Evolutionary conservation across 768 basidiomycete species (phyloP), one percentile per base, ranked within the genome.

Genomic region (Cyathus striatus): DNA sequence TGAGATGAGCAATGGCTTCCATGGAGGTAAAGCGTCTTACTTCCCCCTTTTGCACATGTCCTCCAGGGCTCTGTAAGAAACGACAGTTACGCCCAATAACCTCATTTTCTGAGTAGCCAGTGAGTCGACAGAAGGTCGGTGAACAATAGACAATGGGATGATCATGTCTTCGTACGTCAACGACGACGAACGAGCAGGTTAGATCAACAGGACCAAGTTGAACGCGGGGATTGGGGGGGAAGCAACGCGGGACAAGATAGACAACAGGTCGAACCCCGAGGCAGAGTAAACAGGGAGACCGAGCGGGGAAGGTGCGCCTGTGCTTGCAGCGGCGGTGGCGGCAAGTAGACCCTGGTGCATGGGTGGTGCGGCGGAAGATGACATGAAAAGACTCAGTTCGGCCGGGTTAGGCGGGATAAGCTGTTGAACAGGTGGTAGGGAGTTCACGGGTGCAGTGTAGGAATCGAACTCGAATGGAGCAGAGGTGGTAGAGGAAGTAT

Each of bases 61-160:
- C 65, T 7, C 78, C 81, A 4, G 96, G 95, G 0, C 83, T 77
- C 69, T 93, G 92, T 22, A 94, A 68, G 63, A 91, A 93, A 21
- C 89, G 83, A 57, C 96, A 99, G 64, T 96, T 98, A 30, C 83
- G 71, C 10, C 93, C 92, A 10, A 96, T 56, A 45, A 96, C 78
- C 57, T 96, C 91, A 34, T 67, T 57, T 46, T 86, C 83, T 1
- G 56, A 42, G 55, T 92, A 92, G 2, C 86, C 87, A 0, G 88
- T 91, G 34, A 92, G 71, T 12, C 69, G 63, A 58, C 74, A 81
- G 59, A 99, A 99, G 1, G 78, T 77, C 13, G 89, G 90, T 3
- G 85, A 89, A 44, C 90, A 92, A 53, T 96, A 97, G 4, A 97
- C 82, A 58, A 98, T 86, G 12, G 95, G 91, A 23, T 69, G 67